Conservation (phyloP, 1,284 basidiomycete species). For the Calocybe gambosa region DNA sequence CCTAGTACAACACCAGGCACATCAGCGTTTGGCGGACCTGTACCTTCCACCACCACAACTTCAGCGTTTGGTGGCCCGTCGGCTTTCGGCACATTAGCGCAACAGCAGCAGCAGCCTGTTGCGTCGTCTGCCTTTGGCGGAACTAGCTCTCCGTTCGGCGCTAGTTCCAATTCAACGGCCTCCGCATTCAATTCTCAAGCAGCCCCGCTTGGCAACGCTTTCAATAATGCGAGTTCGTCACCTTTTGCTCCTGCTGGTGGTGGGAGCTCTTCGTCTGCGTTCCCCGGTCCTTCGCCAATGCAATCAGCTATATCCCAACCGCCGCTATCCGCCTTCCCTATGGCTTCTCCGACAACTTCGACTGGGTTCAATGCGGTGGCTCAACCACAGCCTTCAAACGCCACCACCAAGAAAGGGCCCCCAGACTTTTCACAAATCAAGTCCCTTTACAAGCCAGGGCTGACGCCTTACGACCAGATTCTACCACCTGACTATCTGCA, state of each 20-base stretch:
- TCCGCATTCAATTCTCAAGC: conserved; percentile 20
- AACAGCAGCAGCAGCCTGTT: conserved; percentile 1
- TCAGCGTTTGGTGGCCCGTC: conserved; percentile 13
- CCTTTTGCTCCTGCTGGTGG: conserved; percentile 9
- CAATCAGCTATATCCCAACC: conserved; percentile 9
- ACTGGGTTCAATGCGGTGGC: background rate
- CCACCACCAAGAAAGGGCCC: background rate
- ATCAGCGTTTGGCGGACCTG: conserved; percentile 10
- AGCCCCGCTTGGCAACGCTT: conserved; percentile 5
- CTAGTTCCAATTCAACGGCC: conserved; percentile 7
- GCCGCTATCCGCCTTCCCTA: conserved; percentile 16
- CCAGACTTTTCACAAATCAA: conserved; percentile 33
- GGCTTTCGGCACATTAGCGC: conserved; percentile 18
- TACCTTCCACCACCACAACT: conserved; percentile 4
- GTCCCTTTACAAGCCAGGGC: conserved; percentile 36
- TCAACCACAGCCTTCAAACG: background rate
- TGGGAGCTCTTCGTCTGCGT: background rate
- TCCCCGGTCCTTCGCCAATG: conserved; percentile 7
- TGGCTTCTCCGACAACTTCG: conserved; percentile 16
- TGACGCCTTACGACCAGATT: conserved; percentile 50
- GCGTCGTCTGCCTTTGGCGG: conserved; percentile 24
- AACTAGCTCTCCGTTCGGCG: conserved; percentile 22
- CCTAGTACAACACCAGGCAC: conserved; percentile 8
- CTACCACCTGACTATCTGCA: conserved; percentile 56
- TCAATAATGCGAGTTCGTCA: conserved; percentile 6